Evolutionary conservation across 306 rosid species (phyloP).

Genomic region (Cucurbita pepo): DNA sequence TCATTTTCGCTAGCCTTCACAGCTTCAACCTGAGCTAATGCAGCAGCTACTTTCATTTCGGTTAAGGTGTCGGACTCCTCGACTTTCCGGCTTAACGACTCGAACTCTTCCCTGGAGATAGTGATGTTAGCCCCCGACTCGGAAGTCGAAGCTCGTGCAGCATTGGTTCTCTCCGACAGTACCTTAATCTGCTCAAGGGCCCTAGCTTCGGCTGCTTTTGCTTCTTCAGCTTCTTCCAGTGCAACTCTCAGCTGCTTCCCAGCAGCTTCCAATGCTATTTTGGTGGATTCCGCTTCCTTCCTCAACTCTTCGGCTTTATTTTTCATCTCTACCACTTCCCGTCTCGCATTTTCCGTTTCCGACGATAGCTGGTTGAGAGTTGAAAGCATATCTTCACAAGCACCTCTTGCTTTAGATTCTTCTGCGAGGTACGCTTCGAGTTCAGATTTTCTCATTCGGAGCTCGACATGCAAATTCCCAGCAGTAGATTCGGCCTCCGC

Average conservation of each 20-base stretch:
- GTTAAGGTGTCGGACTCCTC: conserved; percentile 78
- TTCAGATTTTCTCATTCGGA: conserved; percentile 59
- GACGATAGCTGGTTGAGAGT: conserved; percentile 53
- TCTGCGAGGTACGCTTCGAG: conserved; percentile 58
- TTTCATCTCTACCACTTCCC: conserved; percentile 70
- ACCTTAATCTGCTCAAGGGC: conserved; percentile 66
- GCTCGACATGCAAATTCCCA: conserved; percentile 67
- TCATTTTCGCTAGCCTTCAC: conserved; percentile 96
- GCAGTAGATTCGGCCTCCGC: conserved; percentile 76
- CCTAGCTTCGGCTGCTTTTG: conserved; percentile 59
- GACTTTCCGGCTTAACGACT: conserved; percentile 67
- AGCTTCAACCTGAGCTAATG: conserved; percentile 93
- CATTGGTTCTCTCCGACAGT: conserved; percentile 57
- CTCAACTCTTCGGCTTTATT: conserved; percentile 49
- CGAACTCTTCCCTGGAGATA: conserved; percentile 66
- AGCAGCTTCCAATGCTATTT: conserved; percentile 45
- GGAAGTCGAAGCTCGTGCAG: conserved; percentile 83
- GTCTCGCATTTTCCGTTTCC: conserved; percentile 52
- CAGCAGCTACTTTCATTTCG: conserved; percentile 92
- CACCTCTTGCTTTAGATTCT: conserved; percentile 63
- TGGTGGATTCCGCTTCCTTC: conserved; percentile 61
- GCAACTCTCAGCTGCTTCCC: conserved; percentile 56
- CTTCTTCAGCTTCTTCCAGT: conserved; percentile 72
- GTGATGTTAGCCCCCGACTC: conserved; percentile 66
- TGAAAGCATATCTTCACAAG: conserved; percentile 65